These are phyloP conservation scores for Hypoxylon sp. DNA, from an alignment of 2,329 filamentous ascomycete species.

Conservation along the genomic window DNA sequence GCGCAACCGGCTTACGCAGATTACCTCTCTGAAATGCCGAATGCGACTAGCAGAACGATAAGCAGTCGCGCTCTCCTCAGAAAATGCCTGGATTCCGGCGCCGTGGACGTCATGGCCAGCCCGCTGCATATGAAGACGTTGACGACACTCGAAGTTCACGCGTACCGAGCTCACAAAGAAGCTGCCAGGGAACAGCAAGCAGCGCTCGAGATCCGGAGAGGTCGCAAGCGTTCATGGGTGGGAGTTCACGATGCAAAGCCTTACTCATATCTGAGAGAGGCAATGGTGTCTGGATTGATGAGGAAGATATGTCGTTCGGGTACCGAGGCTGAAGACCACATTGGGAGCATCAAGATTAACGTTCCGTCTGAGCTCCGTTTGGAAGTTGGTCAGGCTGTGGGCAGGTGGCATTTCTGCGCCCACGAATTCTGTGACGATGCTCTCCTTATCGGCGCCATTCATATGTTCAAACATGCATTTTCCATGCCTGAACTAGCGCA, in stretches of 20 bases:
- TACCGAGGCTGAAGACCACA: slow-evolving; percentile 67
- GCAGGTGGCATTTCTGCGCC: slow-evolving; percentile 86
- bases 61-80: slow-evolving; percentile 62
- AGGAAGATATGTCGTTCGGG: slow-evolving; percentile 80
- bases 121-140: slow-evolving; percentile 78
- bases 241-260: slow-evolving; percentile 85
- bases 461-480: slow-evolving; percentile 91
- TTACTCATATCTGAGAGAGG: slow-evolving; percentile 87
- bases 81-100: slow-evolving; percentile 83
- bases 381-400: slow-evolving; percentile 73
- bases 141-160: slow-evolving; percentile 80
- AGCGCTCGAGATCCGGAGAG: slow-evolving; percentile 74
- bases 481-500: slow-evolving; percentile 79
- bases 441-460: slow-evolving; percentile 80
- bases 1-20: slow-evolving; percentile 34
- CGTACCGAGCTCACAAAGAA: slow-evolving; percentile 82
- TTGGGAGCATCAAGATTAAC: slow-evolving; percentile 71
- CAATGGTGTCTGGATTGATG: slow-evolving; percentile 93
- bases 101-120: slow-evolving; percentile 83
- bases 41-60: slow-evolving; percentile 46
- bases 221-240: slow-evolving; percentile 90
- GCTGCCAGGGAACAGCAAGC: slow-evolving; percentile 76
- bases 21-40: slow-evolving; percentile 37
- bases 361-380: slow-evolving; percentile 71
- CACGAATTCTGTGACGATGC: slow-evolving; percentile 92